Base-by-base conservation (phyloP, 1,284 basidiomycete genomes). In the Apiotrichum veenhuisii region DNA sequence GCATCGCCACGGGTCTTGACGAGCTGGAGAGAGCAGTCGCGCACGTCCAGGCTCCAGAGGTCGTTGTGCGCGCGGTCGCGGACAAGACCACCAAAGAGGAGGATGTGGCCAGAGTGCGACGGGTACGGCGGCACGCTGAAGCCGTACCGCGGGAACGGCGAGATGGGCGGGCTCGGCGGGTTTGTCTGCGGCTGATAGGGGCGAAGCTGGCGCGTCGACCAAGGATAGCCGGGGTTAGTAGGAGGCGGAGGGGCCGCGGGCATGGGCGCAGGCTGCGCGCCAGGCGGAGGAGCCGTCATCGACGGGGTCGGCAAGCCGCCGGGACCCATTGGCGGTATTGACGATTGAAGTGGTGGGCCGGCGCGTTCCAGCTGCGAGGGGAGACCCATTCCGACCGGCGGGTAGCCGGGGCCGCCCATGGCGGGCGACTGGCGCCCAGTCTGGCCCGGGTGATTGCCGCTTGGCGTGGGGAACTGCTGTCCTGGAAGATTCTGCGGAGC, bases 71-170 rank as follows among this genome's bases (percentile, higher is more conserved):
- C 88, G 34, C 84, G 81, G 72, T 98, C 95, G 42, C 88, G 85
- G 18, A 98, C 94, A 52, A 99, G 86, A 63, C 96, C 96, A 66
- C 96, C 96, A 70, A 98, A 99, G 57, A 98, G 83, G 77, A 93
- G 94, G 64, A 99, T 85, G 70, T 98, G 94, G 25, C 95, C 95
- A 9, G 82, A 84, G 20, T 84, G 73, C 14, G 88, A 88, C 1
- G 90, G 85, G 45, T 84, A 85, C 15, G 90, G 84, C 23, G 96
- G 95, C n/a, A 97, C 84, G 3, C 94, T 89, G 70, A 97, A 91
- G 14, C 96, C 96, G 72, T 99, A 99, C 54, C 96, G 87, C 17
- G 96, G 96, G 77, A 99, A 98, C 0, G 96, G 96, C 0, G 73
- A 73, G 25, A 65, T 59, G 64, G 37, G 44, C 2, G 63, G 57